These are phyloP conservation scores for Didymellaceae sp. DNA, from an alignment of 2,329 filamentous ascomycete species.

Conservation along the genomic window DNA sequence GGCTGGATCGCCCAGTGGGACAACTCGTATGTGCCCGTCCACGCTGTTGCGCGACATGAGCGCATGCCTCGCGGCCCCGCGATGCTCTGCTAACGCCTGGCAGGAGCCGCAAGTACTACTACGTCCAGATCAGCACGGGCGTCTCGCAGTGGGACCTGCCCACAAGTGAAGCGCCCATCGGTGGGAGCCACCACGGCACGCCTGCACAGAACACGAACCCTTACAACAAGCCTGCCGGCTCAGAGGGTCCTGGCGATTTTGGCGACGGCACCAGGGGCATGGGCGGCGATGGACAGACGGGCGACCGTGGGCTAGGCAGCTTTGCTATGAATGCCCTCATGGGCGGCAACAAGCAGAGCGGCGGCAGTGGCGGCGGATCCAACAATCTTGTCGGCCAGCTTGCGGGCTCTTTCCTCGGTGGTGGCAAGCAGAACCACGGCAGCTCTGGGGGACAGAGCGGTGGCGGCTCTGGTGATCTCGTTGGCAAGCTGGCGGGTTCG, in stretches of 20 bases:
- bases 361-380: slow-evolving; percentile 41
- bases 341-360: slow-evolving; percentile 44
- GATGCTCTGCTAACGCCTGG: slow-evolving; percentile 28
- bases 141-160: slow-evolving; percentile 77
- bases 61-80: slow-evolving; percentile 20
- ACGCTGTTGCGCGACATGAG: slow-evolving; percentile 3
- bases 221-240: slow-evolving; percentile 61
- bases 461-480: slow-evolving; percentile 50
- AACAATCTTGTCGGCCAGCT: slow-evolving; percentile 59
- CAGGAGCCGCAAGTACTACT: slow-evolving; percentile 51
- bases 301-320: slow-evolving; percentile 65
- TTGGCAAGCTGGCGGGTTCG: slow-evolving; percentile 62
- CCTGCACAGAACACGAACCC: slow-evolving; percentile 62
- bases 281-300: slow-evolving; percentile 55
- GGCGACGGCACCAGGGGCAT: slow-evolving; percentile 58
- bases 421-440: slow-evolving; percentile 44
- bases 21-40: slow-evolving; percentile 36
- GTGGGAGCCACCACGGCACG: slow-evolving; percentile 58
- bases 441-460: slow-evolving; percentile 37
- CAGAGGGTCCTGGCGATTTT: slow-evolving; percentile 34
- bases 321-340: slow-evolving; percentile 67
- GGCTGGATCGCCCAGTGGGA: slow-evolving; percentile 53
- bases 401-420: slow-evolving; percentile 56
- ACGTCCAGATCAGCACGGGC: slow-evolving; percentile 74
- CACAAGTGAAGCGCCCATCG: slow-evolving; percentile 68